Base-by-base conservation (phyloP, 768 basidiomycete genomes). In the Tricholoma sp. region DNA sequence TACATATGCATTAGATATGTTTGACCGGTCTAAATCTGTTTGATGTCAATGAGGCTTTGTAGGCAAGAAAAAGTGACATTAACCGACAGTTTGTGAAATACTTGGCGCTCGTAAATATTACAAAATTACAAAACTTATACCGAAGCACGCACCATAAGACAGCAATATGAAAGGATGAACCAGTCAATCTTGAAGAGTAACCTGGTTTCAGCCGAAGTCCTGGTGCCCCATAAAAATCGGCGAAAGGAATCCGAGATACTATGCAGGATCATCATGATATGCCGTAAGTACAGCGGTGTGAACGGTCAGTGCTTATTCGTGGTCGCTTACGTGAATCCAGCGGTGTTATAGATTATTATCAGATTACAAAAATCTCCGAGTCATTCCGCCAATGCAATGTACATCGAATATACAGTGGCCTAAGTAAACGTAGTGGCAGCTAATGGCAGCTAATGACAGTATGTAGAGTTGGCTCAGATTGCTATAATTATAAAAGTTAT, bases 1-100 rank as follows among this genome's bases (percentile, higher is more conserved):
- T n/a, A 88, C 84, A 67, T 87, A 89, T 10, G 88, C 88, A 68
- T 89, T 89, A 60, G 76, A 75, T 29, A 89, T 73, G 67, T 87
- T 87, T 32, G 85, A 84, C 55, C 85, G 72, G 66, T 87, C 85
- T 18, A 88, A 73, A 68, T 87, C 84, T 87, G 59, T 53, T 44
- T 53, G 56, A 29, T 32, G 28, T 17, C 39, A 13, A 45, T 33
- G 51, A 13, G 32, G 31, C 45, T 13, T 47, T 28, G 33, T 29
- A 5, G 18, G 18, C 39, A 4, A 33, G 12, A 45, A 52, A 34
- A 18, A 42, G 41, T 45, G 12, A 10, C 13, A 33, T 33, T 17
- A 15, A 33, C 66, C 49, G 61, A 86, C 84, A 85, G 57, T 86
- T 87, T 18, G 81, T 81, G 59, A 86, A 86, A 67, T 86, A 86